These are phyloP conservation scores for Nicotiana undulata DNA, from an alignment of 257 asterid species.

Conservation along the genomic window DNA sequence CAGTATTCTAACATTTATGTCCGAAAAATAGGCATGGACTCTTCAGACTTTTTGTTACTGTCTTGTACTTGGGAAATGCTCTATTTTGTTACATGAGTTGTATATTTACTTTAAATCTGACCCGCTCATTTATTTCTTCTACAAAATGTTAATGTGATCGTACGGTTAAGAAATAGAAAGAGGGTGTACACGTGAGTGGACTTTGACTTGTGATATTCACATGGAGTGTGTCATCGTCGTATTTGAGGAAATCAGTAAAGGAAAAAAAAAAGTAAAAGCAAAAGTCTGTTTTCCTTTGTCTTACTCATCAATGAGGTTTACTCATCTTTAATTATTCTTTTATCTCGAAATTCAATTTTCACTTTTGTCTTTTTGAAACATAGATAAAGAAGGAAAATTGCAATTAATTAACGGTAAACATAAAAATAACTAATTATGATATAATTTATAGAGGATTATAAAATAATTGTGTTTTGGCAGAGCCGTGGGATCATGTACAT, in stretches of 20 bases:
- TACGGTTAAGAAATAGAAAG: neutral
- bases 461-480: too few relatives aligned
- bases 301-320: neutral
- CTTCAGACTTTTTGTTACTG: neutral
- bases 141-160: neutral
- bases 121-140: neutral
- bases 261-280: neutral
- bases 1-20: neutral
- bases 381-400: neutral
- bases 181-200: constrained; percentile 19
- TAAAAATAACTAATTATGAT: neutral
- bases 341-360: neutral
- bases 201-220: constrained; percentile 20
- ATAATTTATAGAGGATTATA: neutral
- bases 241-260: neutral
- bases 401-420: neutral
- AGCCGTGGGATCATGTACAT: too few relatives aligned
- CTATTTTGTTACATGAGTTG: neutral
- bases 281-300: neutral
- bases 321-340: neutral
- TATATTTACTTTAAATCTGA: neutral
- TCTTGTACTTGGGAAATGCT: neutral
- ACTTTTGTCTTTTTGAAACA: neutral
- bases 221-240: neutral
- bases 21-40: neutral